These are phyloP conservation scores for Neurospora hispaniola DNA, from an alignment of 495 filamentous ascomycete species.

Conservation along the genomic window DNA sequence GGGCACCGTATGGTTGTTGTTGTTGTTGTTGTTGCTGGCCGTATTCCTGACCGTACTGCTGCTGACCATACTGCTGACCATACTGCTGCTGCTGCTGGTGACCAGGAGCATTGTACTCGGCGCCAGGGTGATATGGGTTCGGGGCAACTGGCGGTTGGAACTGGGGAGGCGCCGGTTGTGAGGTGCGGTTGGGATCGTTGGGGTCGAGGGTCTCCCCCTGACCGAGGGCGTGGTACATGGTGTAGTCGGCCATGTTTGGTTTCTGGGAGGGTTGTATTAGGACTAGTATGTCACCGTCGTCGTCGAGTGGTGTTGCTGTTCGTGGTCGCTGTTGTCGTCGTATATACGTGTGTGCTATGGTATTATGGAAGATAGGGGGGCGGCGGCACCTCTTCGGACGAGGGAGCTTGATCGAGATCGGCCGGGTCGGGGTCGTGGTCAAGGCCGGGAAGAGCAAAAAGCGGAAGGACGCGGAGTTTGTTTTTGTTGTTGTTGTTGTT, in stretches of 20 bases:
- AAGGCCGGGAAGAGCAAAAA: background rate
- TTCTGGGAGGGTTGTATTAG: background rate
- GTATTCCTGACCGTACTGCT: background rate
- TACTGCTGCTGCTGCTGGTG: slow-evolving; percentile 11
- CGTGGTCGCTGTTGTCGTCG: background rate
- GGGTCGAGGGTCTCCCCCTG: slow-evolving; percentile 51
- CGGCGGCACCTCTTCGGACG: background rate
- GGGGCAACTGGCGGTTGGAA: slow-evolving; percentile 40
- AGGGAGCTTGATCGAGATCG: background rate
- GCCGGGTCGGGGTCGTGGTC: background rate
- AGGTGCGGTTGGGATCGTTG: slow-evolving; percentile 46
- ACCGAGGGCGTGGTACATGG: slow-evolving; percentile 66
- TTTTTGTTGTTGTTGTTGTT: background rate
- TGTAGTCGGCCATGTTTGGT: slow-evolving; percentile 57
- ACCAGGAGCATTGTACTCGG: slow-evolving; percentile 27
- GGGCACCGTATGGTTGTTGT: slow-evolving; percentile 21
- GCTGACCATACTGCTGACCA: slow-evolving; percentile 1
- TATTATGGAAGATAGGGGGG: background rate
- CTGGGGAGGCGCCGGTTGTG: slow-evolving; percentile 47
- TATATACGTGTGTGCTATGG: background rate
- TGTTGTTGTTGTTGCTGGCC: slow-evolving; percentile 10
- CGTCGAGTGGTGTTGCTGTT: background rate
- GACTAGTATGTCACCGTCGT: background rate
- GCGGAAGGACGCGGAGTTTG: background rate
- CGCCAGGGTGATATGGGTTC: slow-evolving; percentile 53